These are phyloP conservation scores for Leptographium flavum DNA, from an alignment of 2,329 filamentous ascomycete genomes.

Conservation along the genomic window DNA sequence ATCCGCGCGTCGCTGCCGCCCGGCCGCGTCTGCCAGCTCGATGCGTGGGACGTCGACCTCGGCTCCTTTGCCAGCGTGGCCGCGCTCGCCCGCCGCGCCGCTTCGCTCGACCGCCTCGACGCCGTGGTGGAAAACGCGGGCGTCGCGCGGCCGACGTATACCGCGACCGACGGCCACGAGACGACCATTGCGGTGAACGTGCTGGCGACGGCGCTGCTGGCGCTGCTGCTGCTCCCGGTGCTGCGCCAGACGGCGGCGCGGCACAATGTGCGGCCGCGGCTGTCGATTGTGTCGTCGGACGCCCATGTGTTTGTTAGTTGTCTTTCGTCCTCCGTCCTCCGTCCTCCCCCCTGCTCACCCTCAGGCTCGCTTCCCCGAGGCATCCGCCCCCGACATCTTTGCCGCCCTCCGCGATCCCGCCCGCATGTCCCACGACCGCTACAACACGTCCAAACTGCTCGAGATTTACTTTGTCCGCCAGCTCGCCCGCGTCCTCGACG, in stretches of 20 bases:
- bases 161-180: conserved; percentile 22
- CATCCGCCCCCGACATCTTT: conserved; percentile 17
- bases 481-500: conserved; percentile 20
- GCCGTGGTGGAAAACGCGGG: conserved; percentile 28
- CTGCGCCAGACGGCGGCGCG: conserved; percentile 21
- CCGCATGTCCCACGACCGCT: conserved; percentile 18
- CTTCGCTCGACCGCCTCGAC: conserved; percentile 24
- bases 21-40: conserved; percentile 15
- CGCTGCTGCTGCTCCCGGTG: conserved; percentile 26
- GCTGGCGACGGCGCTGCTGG: conserved; percentile 29
- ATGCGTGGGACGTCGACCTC: conserved; percentile 38
- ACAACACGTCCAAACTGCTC: conserved; percentile 21
- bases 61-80: conserved; percentile 28
- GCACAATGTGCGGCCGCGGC: conserved; percentile 19
- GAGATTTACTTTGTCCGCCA: conserved; percentile 17
- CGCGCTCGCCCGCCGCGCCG: conserved; percentile 21
- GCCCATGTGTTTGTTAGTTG: conserved; percentile 17
- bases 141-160: conserved; percentile 11
- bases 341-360: neutral
- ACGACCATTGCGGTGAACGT: conserved; percentile 30
- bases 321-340: neutral
- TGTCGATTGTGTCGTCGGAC: conserved; percentile 26
- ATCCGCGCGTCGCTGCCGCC: conserved; percentile 17
- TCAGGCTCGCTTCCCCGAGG: conserved; percentile 21
- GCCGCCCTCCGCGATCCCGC: conserved; percentile 17